Conservation (phyloP, 23 red algal genomes). For the Gracilaria domingensis region DNA sequence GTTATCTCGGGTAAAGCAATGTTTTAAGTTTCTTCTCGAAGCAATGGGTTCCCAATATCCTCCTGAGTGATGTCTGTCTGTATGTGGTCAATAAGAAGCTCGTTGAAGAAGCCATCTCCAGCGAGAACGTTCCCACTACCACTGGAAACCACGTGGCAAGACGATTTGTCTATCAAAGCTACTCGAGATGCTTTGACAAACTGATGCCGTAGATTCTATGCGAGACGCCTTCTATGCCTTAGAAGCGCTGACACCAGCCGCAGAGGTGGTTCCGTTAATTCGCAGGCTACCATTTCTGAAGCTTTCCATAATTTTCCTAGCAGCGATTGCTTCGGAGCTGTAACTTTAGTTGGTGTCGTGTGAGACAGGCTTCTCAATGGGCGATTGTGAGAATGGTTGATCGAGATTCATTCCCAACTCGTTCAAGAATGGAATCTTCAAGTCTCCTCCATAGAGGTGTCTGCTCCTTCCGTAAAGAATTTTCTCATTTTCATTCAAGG, state of each 20-base stretch:
- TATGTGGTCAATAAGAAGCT: constrained; percentile 1
- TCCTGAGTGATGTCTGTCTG: background rate
- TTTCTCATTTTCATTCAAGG: background rate
- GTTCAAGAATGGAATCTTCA: background rate
- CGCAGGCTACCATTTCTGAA: background rate
- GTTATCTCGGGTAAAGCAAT: too few relatives aligned
- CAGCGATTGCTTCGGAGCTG: background rate
- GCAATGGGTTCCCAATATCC: background rate
- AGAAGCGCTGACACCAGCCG: background rate
- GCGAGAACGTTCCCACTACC: background rate
- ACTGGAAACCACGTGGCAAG: constrained; percentile 7
- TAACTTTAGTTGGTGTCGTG: background rate
- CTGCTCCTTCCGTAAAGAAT: background rate
- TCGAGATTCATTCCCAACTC: constrained; percentile 19
- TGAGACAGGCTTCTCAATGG: background rate
- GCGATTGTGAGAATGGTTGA: background rate
- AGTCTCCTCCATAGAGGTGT: background rate
- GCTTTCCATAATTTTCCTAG: constrained; percentile 26
- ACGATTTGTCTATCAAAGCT: background rate
- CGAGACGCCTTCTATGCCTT: too few relatives aligned
- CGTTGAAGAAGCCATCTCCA: constrained; percentile 22
- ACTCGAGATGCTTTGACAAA: constrained; percentile 19
- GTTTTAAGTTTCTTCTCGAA: background rate
- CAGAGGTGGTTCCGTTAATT: constrained; percentile 12
- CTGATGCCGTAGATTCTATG: background rate